Evolutionary conservation across 805 yeast species (phyloP).

Genomic region (Wickerhamiella dianesei): DNA sequence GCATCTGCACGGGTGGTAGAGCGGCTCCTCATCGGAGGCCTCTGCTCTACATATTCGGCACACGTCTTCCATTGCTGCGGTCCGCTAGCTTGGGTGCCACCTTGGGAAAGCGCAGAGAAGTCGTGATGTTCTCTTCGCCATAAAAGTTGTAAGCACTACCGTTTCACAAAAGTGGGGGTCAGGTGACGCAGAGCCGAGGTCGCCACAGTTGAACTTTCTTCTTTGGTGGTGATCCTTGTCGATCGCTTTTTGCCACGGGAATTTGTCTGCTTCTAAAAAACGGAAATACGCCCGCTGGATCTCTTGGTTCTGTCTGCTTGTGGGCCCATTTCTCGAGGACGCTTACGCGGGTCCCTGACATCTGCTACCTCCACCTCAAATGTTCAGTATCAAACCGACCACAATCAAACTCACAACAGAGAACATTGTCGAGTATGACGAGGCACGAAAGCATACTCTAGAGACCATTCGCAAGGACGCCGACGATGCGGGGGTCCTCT

Average conservation of each 20-base stretch:
- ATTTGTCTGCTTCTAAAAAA: no score
- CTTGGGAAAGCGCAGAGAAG: no score
- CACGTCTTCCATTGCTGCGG: constrained; percentile 30
- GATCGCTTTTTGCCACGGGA: no score
- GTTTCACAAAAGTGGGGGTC: no score
- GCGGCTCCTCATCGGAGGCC: constrained; percentile 61
- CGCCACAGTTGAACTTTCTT: no score
- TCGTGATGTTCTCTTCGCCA: background rate
- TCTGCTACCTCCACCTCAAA: background rate
- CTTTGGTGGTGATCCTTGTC: no score
- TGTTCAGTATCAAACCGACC: background rate
- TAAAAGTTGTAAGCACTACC: background rate
- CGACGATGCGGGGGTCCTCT: no score
- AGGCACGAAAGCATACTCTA: background rate
- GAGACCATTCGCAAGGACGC: background rate
- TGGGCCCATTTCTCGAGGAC: no score
- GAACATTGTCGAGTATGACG: background rate
- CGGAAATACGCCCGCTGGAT: no score
- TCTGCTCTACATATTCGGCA: constrained; percentile 95
- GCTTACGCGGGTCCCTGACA: no score
- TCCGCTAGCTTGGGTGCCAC: background rate
- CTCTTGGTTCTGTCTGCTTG: no score
- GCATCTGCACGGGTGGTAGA: constrained; percentile 86
- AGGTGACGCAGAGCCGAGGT: background rate
- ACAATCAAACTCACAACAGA: constrained; percentile 1